These are phyloP conservation scores for Paramecium octaurelia DNA, from an alignment of 73 alveolate genomes.

Conservation along the genomic window DNA sequence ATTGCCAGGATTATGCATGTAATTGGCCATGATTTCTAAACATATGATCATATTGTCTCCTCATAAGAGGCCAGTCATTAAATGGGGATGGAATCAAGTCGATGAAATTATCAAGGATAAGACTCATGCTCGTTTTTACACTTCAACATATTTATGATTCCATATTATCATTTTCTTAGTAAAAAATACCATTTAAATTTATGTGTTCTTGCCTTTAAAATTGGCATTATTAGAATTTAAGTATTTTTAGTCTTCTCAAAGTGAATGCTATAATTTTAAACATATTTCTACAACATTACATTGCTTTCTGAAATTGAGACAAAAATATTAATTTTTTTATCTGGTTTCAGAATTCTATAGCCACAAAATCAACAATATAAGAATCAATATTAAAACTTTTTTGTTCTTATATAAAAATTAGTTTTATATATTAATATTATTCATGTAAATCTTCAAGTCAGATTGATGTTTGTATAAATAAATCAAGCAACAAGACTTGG, in stretches of 20 bases:
- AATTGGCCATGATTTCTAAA: neutral
- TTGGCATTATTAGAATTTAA: neutral
- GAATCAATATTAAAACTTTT: too few species aligned
- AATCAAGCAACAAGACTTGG: too few species aligned
- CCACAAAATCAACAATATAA: neutral
- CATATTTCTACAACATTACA: neutral
- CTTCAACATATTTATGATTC: neutral
- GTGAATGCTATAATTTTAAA: too few species aligned
- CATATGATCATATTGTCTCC: neutral
- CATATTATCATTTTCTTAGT: neutral
- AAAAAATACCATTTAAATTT: too few species aligned
- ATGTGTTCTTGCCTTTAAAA: neutral
- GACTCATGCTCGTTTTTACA: neutral
- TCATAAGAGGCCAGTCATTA: neutral
- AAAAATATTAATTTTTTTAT: neutral
- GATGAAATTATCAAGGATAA: neutral
- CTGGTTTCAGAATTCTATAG: neutral
- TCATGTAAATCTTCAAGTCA: too few species aligned
- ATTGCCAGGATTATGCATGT: neutral
- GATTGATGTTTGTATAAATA: too few species aligned
- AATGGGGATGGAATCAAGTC: neutral
- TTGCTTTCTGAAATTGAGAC: neutral
- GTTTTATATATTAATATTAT: too few species aligned
- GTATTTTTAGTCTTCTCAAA: too few species aligned
- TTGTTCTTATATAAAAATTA: too few species aligned